Evolutionary conservation across 177 flowering plant genomes (phyloP).

Genomic region (Vitis hybrid): DNA sequence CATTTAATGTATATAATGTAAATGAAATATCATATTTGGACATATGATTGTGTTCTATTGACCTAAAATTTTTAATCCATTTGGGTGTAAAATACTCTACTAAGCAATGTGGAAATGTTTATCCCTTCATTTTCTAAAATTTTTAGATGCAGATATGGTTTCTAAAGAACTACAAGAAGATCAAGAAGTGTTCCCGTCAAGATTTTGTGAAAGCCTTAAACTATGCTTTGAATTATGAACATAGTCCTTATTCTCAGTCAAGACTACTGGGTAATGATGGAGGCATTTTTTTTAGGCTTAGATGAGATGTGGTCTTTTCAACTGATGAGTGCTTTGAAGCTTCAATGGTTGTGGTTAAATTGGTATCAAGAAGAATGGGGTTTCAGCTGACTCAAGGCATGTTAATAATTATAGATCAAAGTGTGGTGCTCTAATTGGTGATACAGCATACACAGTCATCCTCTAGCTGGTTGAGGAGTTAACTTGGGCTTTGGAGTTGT

Average conservation of each 20-base stretch:
- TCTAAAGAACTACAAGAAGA: too few species aligned
- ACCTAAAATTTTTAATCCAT: too few species aligned
- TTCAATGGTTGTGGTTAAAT: conserved; percentile 72
- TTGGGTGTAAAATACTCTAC: too few species aligned
- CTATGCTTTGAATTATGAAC: conserved; percentile 76
- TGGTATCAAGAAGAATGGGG: conserved; percentile 79
- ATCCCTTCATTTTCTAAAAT: too few species aligned
- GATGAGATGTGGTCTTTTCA: conserved; percentile 32
- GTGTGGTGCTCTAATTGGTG: conserved; percentile 83
- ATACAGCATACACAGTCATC: conserved; percentile 99
- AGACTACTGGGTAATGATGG: conserved; percentile 25
- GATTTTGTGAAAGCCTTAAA: conserved; percentile 80
- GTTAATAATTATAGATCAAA: conserved; percentile 67
- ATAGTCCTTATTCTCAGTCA: conserved; percentile 82
- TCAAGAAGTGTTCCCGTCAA: too few species aligned
- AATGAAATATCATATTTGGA: too few species aligned
- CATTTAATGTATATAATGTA: too few species aligned
- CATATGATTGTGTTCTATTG: too few species aligned
- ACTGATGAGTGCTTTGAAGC: conserved; percentile 60
- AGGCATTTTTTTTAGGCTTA: conserved; percentile 52
- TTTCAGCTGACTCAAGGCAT: conserved; percentile 87
- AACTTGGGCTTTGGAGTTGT: conserved; percentile 96
- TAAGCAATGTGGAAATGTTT: too few species aligned
- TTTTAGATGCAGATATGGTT: too few species aligned
- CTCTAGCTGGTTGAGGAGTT: conserved; percentile 98